These are phyloP conservation scores for Pichia thaimueangensis DNA, from an alignment of 805 yeast genomes.

Conservation along the genomic window DNA sequence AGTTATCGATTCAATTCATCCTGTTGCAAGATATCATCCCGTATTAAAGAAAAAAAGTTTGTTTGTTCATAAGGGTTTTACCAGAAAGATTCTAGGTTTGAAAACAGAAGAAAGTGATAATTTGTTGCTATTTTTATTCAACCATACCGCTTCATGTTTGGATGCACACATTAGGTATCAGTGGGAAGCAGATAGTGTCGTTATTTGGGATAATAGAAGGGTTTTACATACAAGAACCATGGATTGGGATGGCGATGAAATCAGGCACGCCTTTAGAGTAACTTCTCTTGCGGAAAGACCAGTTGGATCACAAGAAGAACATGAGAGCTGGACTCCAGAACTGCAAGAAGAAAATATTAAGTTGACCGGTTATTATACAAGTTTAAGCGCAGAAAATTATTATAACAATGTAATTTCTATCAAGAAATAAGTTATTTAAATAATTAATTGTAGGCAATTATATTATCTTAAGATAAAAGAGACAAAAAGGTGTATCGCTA, in stretches of 20 bases:
- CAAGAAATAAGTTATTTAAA: not conserved
- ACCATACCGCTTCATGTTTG: conserved; percentile 42
- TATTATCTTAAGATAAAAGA: too few species aligned
- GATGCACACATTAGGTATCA: conserved; percentile 64
- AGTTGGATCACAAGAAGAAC: conserved; percentile 27
- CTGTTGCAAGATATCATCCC: conserved; percentile 66
- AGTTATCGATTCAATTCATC: conserved; percentile 58
- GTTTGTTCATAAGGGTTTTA: conserved; percentile 53
- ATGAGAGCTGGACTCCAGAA: conserved; percentile 27
- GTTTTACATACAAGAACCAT: conserved; percentile 62
- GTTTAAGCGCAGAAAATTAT: conserved; percentile 18
- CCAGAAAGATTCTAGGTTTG: conserved; percentile 62
- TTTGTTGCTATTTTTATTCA: conserved; percentile 50
- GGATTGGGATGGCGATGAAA: conserved; percentile 61
- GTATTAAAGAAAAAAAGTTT: conserved; percentile 57
- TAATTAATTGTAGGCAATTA: not conserved
- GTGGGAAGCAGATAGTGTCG: conserved; percentile 67
- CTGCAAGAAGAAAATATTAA: conserved; percentile 16
- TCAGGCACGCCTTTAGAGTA: conserved; percentile 67
- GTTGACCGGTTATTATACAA: conserved; percentile 12
- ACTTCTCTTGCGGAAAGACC: conserved; percentile 76
- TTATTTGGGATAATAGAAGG: conserved; percentile 74
- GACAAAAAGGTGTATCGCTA: too few species aligned
- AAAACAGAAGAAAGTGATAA: conserved; percentile 65
- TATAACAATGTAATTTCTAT: conserved; percentile 8